These are phyloP conservation scores for Baudoinia panamericana DNA, from an alignment of 495 filamentous ascomycete genomes.

Conservation along the genomic window DNA sequence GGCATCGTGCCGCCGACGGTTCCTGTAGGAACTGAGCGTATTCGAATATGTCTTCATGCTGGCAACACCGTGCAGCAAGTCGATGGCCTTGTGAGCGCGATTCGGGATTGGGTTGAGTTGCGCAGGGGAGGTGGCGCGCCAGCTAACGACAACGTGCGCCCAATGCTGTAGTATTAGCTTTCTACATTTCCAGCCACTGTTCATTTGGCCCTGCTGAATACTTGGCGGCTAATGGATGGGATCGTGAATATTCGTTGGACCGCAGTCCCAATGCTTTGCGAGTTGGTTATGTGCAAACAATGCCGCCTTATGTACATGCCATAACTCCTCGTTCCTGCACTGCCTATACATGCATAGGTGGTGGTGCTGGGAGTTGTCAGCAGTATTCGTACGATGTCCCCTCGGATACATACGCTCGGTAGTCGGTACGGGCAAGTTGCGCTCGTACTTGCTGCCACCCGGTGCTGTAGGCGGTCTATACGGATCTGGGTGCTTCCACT, in stretches of 20 bases:
- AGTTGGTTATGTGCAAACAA: no score
- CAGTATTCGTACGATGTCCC: no score
- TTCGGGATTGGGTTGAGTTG: conserved; percentile 32
- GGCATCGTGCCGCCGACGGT: conserved; percentile 45
- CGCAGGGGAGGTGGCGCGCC: no score
- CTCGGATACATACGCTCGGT: conserved; percentile 65
- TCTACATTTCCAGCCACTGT: no score
- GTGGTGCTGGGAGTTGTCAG: conserved; percentile 4
- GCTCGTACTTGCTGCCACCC: conserved; percentile 93
- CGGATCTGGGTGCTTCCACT: conserved; percentile 95
- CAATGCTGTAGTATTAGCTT: no score
- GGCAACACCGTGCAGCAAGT: conserved; percentile 38
- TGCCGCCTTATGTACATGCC: conserved; percentile 9
- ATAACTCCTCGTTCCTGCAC: not conserved
- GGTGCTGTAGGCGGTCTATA: conserved; percentile 80
- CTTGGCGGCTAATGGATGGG: no score
- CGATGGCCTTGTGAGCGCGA: conserved; percentile 29
- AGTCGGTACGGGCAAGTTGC: conserved; percentile 70
- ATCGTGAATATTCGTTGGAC: no score
- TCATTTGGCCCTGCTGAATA: no score
- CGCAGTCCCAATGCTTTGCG: no score
- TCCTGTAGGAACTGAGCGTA: conserved; percentile 36
- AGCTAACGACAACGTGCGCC: no score
- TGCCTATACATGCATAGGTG: conserved; percentile 7
- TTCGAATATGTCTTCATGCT: conserved; percentile 44